Conservation (phyloP, 768 basidiomycete species). For the Psilocybe azurescens region DNA sequence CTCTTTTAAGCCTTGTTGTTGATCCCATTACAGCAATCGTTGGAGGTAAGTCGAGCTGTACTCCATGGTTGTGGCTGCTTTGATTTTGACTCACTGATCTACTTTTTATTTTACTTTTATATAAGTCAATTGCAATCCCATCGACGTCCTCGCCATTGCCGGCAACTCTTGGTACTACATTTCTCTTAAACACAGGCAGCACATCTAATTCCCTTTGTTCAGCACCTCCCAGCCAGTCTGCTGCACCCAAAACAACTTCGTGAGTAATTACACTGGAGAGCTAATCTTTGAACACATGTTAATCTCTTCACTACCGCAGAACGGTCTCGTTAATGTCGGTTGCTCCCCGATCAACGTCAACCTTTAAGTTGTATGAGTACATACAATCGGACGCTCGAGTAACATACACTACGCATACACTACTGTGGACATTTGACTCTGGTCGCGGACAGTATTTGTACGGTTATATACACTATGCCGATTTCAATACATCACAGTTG, state of each 20-base stretch:
- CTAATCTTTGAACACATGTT: neutral
- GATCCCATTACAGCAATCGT: conserved; percentile 20
- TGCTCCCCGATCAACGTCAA: conserved; percentile 27
- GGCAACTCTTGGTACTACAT: conserved; percentile 19
- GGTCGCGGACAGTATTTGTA: no score
- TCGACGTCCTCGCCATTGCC: conserved; percentile 17
- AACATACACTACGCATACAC: no score
- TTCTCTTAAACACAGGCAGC: neutral
- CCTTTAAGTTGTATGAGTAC: conserved; percentile 12
- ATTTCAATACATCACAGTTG: no score
- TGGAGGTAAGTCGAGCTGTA: conserved; percentile 18
- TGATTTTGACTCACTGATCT: neutral
- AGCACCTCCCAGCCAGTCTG: conserved; percentile 27
- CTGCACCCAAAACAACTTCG: conserved; percentile 27
- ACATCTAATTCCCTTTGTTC: neutral
- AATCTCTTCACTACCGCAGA: conserved; percentile 1
- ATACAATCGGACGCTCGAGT: no score
- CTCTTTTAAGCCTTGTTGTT: conserved; percentile 14
- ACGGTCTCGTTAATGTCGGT: conserved; percentile 20
- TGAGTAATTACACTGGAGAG: conserved; percentile 8
- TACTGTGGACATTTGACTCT: no score
- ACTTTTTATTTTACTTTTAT: no score
- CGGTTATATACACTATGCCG: no score
- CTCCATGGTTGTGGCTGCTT: neutral
- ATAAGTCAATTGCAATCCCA: conserved; percentile 24